Percentiles rank a stretch among this genome's conserved stretches.
These are phyloP conservation scores for Boletellus emodensis DNA, from an alignment of 768 basidiomycete species.

Conservation along the genomic window DNA sequence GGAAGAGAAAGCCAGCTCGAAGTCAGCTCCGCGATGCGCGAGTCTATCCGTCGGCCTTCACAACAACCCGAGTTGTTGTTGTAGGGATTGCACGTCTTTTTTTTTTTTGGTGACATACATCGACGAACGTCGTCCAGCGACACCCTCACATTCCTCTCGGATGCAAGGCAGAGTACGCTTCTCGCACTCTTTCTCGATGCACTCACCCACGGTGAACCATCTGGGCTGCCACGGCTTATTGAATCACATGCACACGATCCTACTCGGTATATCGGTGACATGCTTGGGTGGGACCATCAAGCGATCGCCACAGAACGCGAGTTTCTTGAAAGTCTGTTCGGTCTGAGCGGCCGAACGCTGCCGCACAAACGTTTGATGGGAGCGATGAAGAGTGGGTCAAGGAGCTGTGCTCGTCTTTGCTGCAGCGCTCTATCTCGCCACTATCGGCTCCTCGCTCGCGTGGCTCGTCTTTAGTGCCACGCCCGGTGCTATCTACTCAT, in stretches of 20 bases:
- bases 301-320: constrained; percentile 93
- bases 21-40: constrained; percentile 58
- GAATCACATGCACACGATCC: constrained; percentile 98
- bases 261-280: constrained; percentile 93
- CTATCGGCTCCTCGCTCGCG: constrained; percentile 13
- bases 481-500: constrained; percentile 18
- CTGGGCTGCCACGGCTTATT: constrained; percentile 85
- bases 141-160: constrained; percentile 68
- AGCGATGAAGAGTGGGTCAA: constrained; percentile 72
- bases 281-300: constrained; percentile 98
- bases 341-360: constrained; percentile 42
- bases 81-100: constrained; percentile 11
- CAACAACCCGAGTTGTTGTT: constrained; percentile 70
- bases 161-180: constrained; percentile 77
- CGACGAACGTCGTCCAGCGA: constrained; percentile 44
- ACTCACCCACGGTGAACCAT: constrained; percentile 82
- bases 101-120: neutral
- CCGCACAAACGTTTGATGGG: constrained; percentile 50
- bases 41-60: constrained; percentile 71
- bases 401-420: constrained; percentile 38
- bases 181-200: constrained; percentile 82
- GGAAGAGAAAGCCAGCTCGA: constrained; percentile 73
- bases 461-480: constrained; percentile 13
- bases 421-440: constrained; percentile 13
- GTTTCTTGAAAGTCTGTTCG: constrained; percentile 86